Evolutionary conservation across 2,329 filamentous ascomycete genomes (phyloP), one percentile per base, ranked within the genome.

Genomic region (Venturia aucupariae): DNA sequence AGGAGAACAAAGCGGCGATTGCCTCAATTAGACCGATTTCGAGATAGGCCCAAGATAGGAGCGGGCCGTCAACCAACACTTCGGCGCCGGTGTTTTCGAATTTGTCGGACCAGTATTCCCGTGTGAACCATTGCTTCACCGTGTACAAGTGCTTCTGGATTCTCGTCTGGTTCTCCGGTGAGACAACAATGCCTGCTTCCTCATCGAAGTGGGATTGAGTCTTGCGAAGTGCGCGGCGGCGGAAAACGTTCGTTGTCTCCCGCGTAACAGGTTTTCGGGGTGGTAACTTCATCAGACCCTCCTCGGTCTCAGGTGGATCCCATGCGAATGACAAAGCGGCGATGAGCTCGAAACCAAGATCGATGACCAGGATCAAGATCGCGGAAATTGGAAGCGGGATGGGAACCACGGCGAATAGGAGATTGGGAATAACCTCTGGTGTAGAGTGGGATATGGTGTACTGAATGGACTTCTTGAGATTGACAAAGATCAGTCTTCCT

Each of bases 401-500:
- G 3, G 61, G 61, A 27, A 63, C 30, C 15, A 63, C 24, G 8
- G 51, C 61, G 32, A 35, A 63, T 4, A 63, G 44, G 15, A 63
- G 38, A 38, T 63, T 63, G 5, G 61, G 61, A 57, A 63, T 57
- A 38, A 63, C 46, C 32, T 63, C 42, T 4, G 61, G 61, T 19
- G 44, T 63, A 8, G 42, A 63, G n/a, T 63, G 61, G 4, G 61
- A 35, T 7, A 63, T 51, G 7, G 61, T 63, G 54, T 64, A 64
- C 32, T 60, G 67, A 30, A 75, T 72, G 38, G 74, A 74, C 64
- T 78, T 78, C 65, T 79, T 75, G 51, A 79, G 78, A 66, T 80
- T 80, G 72, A 78, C 76, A 64, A 79, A 79, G 64, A 79, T 73
- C 41, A 63, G 19, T 51, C 75, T 73, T 46, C 75, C 75, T 69